Base-by-base conservation (phyloP, 352 stramenopile genomes). In the Phytopythium ostracodes region DNA sequence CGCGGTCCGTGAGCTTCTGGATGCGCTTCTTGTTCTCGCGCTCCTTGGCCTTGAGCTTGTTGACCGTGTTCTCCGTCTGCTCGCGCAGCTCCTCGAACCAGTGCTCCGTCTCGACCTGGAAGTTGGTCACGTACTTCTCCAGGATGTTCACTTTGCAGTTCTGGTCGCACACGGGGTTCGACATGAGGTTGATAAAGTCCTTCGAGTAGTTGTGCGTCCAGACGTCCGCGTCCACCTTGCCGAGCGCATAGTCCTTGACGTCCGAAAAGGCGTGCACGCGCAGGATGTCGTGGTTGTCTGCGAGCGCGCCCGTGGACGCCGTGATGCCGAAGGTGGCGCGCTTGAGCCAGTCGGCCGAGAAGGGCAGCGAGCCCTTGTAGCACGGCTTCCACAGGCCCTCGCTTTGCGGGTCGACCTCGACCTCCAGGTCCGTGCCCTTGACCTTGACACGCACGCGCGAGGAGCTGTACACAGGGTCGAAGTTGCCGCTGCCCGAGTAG, bases 181-280 rank as follows among this genome's bases (percentile, higher is more conserved):
- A 72, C 64, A 93, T 66, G 50, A 93, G 70, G 24, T 73, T 74
- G 29, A 75, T 64, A 53, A 91, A 91, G 60, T 95, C 73, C 67
- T 95, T 94, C 53, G 86, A 93, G 68, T 89, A 92, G 71, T 91
- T 91, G 72, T 91, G 84, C 65, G 73, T 80, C 80, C 77, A 88
- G 49, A 89, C 83, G 49, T 91, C 79, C 20, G 77, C 72, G 65
- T 96, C 84, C 14, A 77, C 75, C 52, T 75, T 69, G 20, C 64
- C 64, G 35, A 95, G 64, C 43, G 73, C 76, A 24, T 69, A 75
- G 50, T 92, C 81, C 38, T 89, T 70, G 25, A 72, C 36, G 52
- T 90, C 64, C 57, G 89, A 78, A 65, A 89, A 93, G 22, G 76
- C 67, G 52, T 79, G 63, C 43, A 93, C 73, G 46, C 75, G 77